Evolutionary conservation across 129 eudicot genomes (phyloP).

Genomic region (Tagetes erecta): DNA sequence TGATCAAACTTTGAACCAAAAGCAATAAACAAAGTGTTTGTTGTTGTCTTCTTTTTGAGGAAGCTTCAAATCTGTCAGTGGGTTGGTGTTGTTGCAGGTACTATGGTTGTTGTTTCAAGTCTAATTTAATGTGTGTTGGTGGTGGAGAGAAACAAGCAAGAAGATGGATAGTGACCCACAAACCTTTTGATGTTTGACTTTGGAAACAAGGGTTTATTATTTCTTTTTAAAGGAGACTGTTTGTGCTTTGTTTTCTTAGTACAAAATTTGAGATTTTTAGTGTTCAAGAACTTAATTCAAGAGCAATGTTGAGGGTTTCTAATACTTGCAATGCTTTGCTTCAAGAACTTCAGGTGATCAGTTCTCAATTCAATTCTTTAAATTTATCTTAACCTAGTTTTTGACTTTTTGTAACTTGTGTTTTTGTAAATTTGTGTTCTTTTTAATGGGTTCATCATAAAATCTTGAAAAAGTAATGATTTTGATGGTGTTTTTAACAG

Average conservation of each 20-base stretch:
- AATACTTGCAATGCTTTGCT: slow-evolving; percentile 55
- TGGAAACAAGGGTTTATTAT: neutral
- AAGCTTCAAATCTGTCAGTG: slow-evolving; percentile 50
- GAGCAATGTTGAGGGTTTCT: slow-evolving; percentile 49
- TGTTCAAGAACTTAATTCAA: slow-evolving; percentile 4
- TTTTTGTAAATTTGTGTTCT: neutral
- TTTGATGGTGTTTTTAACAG: neutral
- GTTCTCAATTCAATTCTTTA: slow-evolving; percentile 14
- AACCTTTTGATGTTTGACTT: slow-evolving; percentile 25
- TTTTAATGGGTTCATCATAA: neutral
- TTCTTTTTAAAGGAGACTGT: slow-evolving; percentile 17
- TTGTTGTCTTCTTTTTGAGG: slow-evolving; percentile 23
- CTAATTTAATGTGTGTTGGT: slow-evolving; percentile 24
- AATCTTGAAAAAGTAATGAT: neutral
- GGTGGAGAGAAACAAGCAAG: slow-evolving; percentile 31
- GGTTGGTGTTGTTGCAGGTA: slow-evolving; percentile 27
- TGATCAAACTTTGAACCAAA: slow-evolving; percentile 9
- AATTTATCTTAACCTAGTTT: neutral
- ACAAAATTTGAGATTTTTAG: slow-evolving; percentile 9
- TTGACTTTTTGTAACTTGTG: neutral
- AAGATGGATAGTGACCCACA: slow-evolving; percentile 32
- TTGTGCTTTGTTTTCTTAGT: slow-evolving; percentile 19
- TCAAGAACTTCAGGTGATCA: slow-evolving; percentile 67
- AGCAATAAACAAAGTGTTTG: slow-evolving; percentile 30
- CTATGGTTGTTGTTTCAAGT: slow-evolving; percentile 27